Percentiles rank a stretch among this genome's conserved stretches.
These are phyloP conservation scores for Hanseniaspora mollemarum DNA, from an alignment of 805 yeast genomes.

Conservation along the genomic window DNA sequence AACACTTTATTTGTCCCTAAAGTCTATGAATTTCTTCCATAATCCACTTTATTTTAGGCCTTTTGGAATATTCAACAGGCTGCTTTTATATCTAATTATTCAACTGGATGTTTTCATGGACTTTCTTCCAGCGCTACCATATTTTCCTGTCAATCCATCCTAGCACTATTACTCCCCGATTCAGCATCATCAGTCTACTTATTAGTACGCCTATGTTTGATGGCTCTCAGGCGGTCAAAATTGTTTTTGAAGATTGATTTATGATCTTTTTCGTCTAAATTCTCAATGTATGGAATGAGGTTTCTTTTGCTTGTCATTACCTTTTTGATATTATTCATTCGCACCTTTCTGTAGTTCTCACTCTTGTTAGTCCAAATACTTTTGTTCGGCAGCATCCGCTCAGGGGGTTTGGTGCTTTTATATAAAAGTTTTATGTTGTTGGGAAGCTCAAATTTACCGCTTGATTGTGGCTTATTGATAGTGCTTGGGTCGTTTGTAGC, in stretches of 20 bases:
- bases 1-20: constrained; percentile 4
- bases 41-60: too few relatives aligned
- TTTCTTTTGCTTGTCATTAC: constrained; percentile 26
- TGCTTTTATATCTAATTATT: too few relatives aligned
- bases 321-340: constrained; percentile 26
- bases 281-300: constrained; percentile 27
- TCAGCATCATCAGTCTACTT: background rate
- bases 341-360: constrained; percentile 5
- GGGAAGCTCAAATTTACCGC: constrained; percentile 27
- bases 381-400: constrained; percentile 6
- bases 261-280: constrained; percentile 26
- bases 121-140: too few relatives aligned
- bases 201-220: constrained; percentile 19
- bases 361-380: constrained; percentile 2
- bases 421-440: constrained; percentile 25
- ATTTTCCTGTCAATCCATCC: too few relatives aligned
- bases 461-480: constrained; percentile 17
- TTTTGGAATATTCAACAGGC: too few relatives aligned
- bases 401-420: constrained; percentile 29
- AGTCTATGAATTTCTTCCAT: background rate
- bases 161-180: background rate
- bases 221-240: constrained; percentile 27
- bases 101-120: too few relatives aligned
- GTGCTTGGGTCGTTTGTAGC: constrained; percentile 15
- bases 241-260: constrained; percentile 25